Evolutionary conservation across 139 green algal genomes (phyloP).

Genomic region (Chlamydomonas sphaeroides): DNA sequence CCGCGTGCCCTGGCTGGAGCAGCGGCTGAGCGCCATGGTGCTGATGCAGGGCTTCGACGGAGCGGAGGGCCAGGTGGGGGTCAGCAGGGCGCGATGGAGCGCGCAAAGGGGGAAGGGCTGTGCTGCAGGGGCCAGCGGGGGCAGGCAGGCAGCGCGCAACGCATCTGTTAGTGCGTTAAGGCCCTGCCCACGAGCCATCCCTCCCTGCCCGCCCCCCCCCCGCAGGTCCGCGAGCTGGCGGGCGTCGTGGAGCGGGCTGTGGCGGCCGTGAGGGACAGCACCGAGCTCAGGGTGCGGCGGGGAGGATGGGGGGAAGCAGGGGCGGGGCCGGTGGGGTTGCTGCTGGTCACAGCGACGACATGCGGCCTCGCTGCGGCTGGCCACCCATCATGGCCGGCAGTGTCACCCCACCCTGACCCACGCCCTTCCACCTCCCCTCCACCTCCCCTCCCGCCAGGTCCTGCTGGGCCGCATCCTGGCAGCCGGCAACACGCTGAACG

Average conservation of each 20-base stretch:
- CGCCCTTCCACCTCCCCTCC: too few species aligned
- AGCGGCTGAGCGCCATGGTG: slow-evolving; percentile 76
- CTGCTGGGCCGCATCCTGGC: slow-evolving; percentile 44
- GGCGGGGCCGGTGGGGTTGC: background rate
- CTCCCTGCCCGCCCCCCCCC: background rate
- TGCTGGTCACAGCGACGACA: too few species aligned
- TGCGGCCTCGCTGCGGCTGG: too few species aligned
- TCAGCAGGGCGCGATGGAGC: too few species aligned
- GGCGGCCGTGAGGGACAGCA: background rate
- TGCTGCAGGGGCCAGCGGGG: too few species aligned
- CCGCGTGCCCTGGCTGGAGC: slow-evolving; percentile 71
- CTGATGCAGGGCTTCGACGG: slow-evolving; percentile 68
- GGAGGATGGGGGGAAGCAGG: background rate
- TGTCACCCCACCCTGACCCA: background rate
- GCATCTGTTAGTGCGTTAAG: too few species aligned
- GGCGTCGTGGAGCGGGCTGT: background rate
- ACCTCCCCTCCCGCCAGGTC: background rate
- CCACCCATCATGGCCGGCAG: background rate
- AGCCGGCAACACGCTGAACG: slow-evolving; percentile 55
- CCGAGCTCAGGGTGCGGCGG: background rate
- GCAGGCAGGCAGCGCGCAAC: too few species aligned
- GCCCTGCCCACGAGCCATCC: too few species aligned
- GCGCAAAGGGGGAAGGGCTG: too few species aligned
- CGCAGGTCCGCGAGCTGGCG: slow-evolving; percentile 28
- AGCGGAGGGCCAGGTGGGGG: slow-evolving; percentile 32